Conservation (phyloP, 139 green algal genomes). For the Tetraselmis striata region DNA sequence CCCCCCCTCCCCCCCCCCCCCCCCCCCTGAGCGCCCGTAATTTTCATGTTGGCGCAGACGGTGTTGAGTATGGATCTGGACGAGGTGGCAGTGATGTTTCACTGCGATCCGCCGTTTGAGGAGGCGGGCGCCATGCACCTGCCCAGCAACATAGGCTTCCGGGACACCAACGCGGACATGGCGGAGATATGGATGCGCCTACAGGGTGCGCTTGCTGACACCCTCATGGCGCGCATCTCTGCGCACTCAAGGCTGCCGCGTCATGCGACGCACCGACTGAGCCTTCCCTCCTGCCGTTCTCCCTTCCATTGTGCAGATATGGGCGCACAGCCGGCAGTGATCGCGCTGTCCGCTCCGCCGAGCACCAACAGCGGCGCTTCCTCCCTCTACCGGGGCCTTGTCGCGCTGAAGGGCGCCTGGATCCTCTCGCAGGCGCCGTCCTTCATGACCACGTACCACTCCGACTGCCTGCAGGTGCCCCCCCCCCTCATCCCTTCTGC, state of each 20-base stretch:
- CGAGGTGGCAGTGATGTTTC: background rate
- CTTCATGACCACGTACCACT: background rate
- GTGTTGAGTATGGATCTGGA: background rate
- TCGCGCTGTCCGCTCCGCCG: background rate
- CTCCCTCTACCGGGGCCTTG: background rate
- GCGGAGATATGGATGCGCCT: background rate
- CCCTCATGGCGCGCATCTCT: no score
- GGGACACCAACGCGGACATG: background rate
- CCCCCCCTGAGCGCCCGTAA: no score
- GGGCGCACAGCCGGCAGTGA: background rate
- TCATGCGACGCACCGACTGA: no score
- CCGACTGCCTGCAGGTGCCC: background rate
- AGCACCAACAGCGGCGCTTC: background rate
- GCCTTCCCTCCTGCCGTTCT: no score
- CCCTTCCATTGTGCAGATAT: background rate
- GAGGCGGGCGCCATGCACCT: background rate
- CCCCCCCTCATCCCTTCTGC: no score
- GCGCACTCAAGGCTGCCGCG: no score
- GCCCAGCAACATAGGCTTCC: background rate
- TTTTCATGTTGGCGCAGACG: no score
- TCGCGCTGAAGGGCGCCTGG: background rate
- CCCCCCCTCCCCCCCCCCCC: no score
- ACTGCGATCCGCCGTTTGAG: background rate
- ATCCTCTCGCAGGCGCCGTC: background rate
- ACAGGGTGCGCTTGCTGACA: background rate